Conservation (phyloP, 2,329 filamentous ascomycete species). For the Pyrenochaeta sp. region DNA sequence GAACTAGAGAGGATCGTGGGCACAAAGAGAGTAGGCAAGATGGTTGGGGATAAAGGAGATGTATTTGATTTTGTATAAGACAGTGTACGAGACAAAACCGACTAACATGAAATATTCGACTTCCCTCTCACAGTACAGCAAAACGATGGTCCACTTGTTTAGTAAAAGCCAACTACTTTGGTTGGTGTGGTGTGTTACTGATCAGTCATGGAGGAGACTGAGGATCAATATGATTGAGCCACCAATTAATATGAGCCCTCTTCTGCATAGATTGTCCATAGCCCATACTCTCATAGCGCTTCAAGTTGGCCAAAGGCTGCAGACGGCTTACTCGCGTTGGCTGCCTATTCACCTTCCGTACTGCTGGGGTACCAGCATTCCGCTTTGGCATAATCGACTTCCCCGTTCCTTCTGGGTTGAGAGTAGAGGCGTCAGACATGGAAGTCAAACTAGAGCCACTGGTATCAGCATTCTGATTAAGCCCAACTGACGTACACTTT, state of each 20-base stretch:
- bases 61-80: constrained; percentile 89
- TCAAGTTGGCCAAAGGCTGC: background rate
- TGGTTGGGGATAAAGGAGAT: constrained; percentile 84
- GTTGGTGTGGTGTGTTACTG: background rate
- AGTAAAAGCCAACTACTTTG: background rate
- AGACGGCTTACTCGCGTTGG: background rate
- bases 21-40: constrained; percentile 78
- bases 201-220: background rate
- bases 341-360: no score
- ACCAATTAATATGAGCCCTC: background rate
- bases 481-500: no score
- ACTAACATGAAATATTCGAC: background rate
- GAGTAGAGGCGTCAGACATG: no score
- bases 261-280: background rate
- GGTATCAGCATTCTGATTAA: no score
- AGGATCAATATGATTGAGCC: background rate
- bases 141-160: background rate
- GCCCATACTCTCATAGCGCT: background rate
- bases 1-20: constrained; percentile 90
- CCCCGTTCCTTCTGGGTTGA: no score
- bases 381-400: no score
- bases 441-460: no score
- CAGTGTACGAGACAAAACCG: background rate
- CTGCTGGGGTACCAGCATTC: no score
- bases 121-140: background rate